Evolutionary conservation across 495 filamentous ascomycete species (phyloP).

Genomic region (Venustampulla echinocandica): DNA sequence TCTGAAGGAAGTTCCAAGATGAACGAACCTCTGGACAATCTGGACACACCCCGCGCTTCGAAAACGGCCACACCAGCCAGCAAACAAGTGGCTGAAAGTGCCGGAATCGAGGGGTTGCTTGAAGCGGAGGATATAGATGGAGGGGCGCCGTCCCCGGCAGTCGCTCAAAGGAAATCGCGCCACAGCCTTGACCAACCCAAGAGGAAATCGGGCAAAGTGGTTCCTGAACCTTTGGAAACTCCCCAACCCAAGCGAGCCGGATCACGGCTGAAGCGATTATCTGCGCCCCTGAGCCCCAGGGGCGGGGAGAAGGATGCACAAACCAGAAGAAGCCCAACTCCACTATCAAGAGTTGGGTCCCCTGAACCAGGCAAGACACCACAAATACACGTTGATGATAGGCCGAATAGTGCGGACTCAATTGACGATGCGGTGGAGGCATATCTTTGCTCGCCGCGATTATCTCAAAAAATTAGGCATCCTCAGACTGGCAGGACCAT

Average conservation of each 20-base stretch:
- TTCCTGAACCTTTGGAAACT: conserved; percentile 31
- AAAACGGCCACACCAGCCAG: conserved; percentile 12
- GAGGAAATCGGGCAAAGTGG: conserved; percentile 31
- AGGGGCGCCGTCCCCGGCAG: conserved; percentile 60
- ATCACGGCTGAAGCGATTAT: conserved; percentile 40
- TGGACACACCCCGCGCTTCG: conserved; percentile 22
- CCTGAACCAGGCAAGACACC: conserved; percentile 17
- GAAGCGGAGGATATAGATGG: conserved; percentile 37
- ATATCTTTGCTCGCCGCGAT: conserved; percentile 73
- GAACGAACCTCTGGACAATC: conserved; percentile 23
- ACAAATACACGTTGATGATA: conserved; percentile 37
- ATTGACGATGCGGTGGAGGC: conserved; percentile 79
- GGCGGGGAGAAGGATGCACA: conserved; percentile 24
- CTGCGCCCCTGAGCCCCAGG: conserved; percentile 33
- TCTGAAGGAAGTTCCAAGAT: conserved; percentile 29
- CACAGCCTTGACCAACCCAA: conserved; percentile 32
- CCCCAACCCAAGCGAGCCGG: conserved; percentile 36
- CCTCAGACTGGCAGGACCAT: conserved; percentile 81
- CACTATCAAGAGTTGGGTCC: conserved; percentile 21
- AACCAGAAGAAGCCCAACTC: conserved; percentile 24
- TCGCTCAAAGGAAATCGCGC: conserved; percentile 48
- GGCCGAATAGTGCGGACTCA: conserved; percentile 72
- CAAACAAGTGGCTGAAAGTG: conserved; percentile 14
- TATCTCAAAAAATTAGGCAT: conserved; percentile 80
- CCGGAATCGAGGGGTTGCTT: conserved; percentile 5